Percentiles rank a stretch among this genome's conserved stretches.
Conservation (phyloP, 805 yeast genomes). For the Ogataea ganodermae region DNA sequence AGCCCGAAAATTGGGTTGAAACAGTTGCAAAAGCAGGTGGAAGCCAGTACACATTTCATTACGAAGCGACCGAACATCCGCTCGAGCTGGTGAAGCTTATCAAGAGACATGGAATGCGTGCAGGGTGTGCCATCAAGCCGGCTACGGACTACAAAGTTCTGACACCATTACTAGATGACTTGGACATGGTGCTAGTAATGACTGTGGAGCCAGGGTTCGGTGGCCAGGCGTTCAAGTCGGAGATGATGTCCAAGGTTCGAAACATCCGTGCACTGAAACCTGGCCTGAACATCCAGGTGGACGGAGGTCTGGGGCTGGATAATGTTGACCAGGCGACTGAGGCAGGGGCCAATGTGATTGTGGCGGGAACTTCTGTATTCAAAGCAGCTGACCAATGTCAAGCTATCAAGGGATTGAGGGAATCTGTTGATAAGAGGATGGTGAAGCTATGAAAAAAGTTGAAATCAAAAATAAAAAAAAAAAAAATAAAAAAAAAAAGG, state of each 20-base stretch:
- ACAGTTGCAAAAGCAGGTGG: constrained; percentile 94
- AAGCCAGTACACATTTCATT: constrained; percentile 94
- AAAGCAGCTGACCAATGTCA: constrained; percentile 76
- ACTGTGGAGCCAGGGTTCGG: constrained; percentile 99
- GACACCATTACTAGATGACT: constrained; percentile 67
- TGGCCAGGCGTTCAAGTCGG: constrained; percentile 94
- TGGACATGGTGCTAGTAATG: constrained; percentile 95
- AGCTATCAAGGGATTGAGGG: constrained; percentile 68
- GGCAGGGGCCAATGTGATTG: constrained; percentile 98
- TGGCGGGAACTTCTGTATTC: constrained; percentile 95
- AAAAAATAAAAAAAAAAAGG: neutral
- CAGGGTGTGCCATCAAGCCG: constrained; percentile 94
- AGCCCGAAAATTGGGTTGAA: constrained; percentile 92
- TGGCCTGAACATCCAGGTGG: constrained; percentile 86
- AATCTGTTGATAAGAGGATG: constrained; percentile 47
- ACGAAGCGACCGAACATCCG: constrained; percentile 87
- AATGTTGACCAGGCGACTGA: constrained; percentile 86
- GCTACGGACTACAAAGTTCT: constrained; percentile 87
- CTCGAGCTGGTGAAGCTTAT: constrained; percentile 71
- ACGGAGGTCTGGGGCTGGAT: constrained; percentile 91
- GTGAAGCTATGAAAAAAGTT: neutral
- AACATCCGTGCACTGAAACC: constrained; percentile 75
- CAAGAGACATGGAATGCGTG: constrained; percentile 80
- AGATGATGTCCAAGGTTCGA: constrained; percentile 95
- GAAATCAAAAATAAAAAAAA: constrained; percentile 19